Evolutionary conservation across 2,329 filamentous ascomycete genomes (phyloP), one percentile per base, ranked within the genome.

Genomic region (Dothistroma pini): DNA sequence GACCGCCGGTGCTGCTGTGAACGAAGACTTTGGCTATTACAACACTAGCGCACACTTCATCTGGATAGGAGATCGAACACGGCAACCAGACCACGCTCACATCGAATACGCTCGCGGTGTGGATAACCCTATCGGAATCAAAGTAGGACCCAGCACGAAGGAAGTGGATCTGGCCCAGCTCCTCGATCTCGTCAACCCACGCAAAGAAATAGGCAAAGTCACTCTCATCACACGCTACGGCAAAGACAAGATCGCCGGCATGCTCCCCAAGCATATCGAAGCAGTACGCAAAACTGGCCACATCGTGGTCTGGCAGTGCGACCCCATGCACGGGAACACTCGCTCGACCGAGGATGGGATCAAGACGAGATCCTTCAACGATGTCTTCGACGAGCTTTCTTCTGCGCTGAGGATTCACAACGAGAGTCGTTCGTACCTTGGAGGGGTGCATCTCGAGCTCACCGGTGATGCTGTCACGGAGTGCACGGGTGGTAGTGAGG

Each of bases 81-180:
- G 95, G 52, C 93, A 97, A 77, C 86, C 97, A 51, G 89, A 95
- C 73, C 91, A 93, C 69, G 93, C 89, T 0, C 95, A 99, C 76
- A 89, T 99, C 64, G 95, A 99, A 78, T 99, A 96, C 82, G 96
- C 97, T 84, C 89, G 95, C 51, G 95, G 95, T 61, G 89, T 99
- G 67, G 89, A 91, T 70, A 99, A 99, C 78, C 95, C 95, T 0
- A 91, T 99, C 69, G 95, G 95, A 63, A 88, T 99, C 77, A 99
- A 99, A 77, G 90, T 99, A 60, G 95, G 95, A 0, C 95, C 95
- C 9, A 89, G 87, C 5, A 97, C 96, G 71, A 84, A 87, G 2
- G 80, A 84, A 0, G 78, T 84, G 0, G 95, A 97, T 72, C 84
- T 99, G 14, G 83, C 93, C 14, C 79, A 81, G 29, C 83, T 99